Conservation (phyloP, 306 rosid species). For the Gleditsia sinensis region DNA sequence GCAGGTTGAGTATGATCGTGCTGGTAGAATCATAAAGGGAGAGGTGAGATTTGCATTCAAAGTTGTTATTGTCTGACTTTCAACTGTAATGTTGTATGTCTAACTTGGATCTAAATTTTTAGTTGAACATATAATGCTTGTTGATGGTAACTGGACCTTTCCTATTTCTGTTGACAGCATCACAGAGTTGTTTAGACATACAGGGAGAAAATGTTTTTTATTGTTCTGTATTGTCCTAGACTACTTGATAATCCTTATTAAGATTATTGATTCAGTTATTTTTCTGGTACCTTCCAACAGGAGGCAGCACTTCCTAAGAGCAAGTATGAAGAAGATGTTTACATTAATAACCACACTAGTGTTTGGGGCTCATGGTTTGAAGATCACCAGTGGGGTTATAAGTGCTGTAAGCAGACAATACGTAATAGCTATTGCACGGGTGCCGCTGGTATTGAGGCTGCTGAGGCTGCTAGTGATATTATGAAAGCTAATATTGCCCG, state of each 20-base stretch:
- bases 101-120: not conserved
- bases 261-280: not conserved
- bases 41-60: conserved; percentile 3
- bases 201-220: not conserved
- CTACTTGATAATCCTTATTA: not conserved
- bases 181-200: not conserved
- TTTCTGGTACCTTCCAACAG: conserved; percentile 21
- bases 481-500: conserved; percentile 85
- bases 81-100: not conserved
- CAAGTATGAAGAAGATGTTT: conserved; percentile 66
- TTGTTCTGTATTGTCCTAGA: not conserved
- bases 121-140: not conserved
- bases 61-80: not conserved
- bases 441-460: conserved; percentile 62
- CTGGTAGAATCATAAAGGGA: conserved; percentile 55
- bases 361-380: conserved; percentile 86
- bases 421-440: conserved; percentile 66
- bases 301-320: conserved; percentile 60
- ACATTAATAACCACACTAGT: conserved; percentile 61
- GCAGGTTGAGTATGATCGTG: conserved; percentile 34
- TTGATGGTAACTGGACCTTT: not conserved
- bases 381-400: conserved; percentile 80
- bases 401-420: conserved; percentile 65
- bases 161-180: not conserved
- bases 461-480: conserved; percentile 61